Evolutionary conservation across 169 alveolate species (phyloP).

Genomic region (Plasmodium billcollinsi): DNA sequence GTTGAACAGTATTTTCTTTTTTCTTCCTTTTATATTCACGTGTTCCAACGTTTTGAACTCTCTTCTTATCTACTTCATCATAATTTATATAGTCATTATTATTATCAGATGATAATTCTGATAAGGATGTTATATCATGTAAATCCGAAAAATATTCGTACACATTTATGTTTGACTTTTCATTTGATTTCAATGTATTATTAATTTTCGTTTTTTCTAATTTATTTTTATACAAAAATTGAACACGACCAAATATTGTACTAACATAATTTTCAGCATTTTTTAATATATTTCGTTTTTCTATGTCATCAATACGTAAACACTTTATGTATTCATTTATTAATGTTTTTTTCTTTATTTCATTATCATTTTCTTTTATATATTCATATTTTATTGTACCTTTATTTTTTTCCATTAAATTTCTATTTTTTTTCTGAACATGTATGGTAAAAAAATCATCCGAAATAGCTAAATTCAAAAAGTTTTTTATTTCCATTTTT

Average conservation of each 20-base stretch:
- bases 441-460: slow-evolving; percentile 40
- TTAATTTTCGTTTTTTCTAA: slow-evolving; percentile 7
- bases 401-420: neutral
- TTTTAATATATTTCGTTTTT: slow-evolving; percentile 27
- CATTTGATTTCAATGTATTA: neutral
- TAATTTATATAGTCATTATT: slow-evolving; percentile 6
- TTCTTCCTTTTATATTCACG: slow-evolving; percentile 19
- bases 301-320: slow-evolving; percentile 16
- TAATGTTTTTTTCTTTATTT: neutral
- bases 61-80: slow-evolving; percentile 13
- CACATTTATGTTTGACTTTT: neutral
- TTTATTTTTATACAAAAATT: slow-evolving; percentile 57
- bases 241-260: slow-evolving; percentile 36
- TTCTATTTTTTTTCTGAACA: slow-evolving; percentile 31
- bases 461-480: slow-evolving; percentile 46
- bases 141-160: slow-evolving; percentile 57
- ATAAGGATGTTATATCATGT: slow-evolving; percentile 42
- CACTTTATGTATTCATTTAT: slow-evolving; percentile 22
- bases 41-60: neutral
- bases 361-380: too few species aligned
- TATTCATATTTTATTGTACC: too few species aligned
- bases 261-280: slow-evolving; percentile 64
- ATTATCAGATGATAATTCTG: slow-evolving; percentile 73
- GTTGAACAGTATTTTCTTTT: slow-evolving; percentile 1
- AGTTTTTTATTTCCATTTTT: slow-evolving; percentile 13